Base-by-base conservation (phyloP, 179 eudicot genomes). In the Pouteria campechiana region DNA sequence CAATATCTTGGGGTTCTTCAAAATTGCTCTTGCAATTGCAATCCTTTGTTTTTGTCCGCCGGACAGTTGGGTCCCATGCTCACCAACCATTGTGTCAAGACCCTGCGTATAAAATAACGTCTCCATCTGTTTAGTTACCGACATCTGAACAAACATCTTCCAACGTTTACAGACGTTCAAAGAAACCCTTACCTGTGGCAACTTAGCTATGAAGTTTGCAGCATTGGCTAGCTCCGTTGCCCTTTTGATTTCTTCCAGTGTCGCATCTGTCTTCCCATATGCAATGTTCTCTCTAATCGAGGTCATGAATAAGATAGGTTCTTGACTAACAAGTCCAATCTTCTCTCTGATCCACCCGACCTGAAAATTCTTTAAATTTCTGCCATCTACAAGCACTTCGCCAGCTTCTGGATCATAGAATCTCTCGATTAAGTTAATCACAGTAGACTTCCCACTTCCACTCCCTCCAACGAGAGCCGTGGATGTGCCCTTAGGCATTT, bases 41-140 rank as follows among this genome's bases (percentile, higher is more conserved):
- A 87, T 68, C 62, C 94, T 74, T 58, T 87, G 96, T 65, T 87
- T 87, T 47, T 87, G 96, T 15, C 96, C 94, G 5, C 96, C 96
- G 3, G 96, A 87, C 12, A 87, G 74, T 39, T 79, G 92, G 23
- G 82, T 75, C 38, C 96, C 96, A 57, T 75, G 80, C 57, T 87
- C 94, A 14, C 96, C 96, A 18, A 76, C 94, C 87, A 83, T 76
- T 5, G 94, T 87, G 46, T 83, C 70, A n/a, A 84, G 74, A 18
- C 81, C 83, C 95, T 84, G 40, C 8, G 11, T 3, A 24, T 9
- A 19, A 8, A 8, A 20, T 31, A 9, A 46, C 12, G 4, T 9
- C 25, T 2, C 6, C 25, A 50, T 36, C 17, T 9, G 15, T 9
- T 14, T 1, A 31, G 22, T 6, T 1, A 39, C 25, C 7, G 1